A percentile compares a stretch with the other conserved stretches of the same genome.
Conservation (phyloP, 2,329 filamentous ascomycete genomes). For the Pseudogymnoascus sp. region DNA sequence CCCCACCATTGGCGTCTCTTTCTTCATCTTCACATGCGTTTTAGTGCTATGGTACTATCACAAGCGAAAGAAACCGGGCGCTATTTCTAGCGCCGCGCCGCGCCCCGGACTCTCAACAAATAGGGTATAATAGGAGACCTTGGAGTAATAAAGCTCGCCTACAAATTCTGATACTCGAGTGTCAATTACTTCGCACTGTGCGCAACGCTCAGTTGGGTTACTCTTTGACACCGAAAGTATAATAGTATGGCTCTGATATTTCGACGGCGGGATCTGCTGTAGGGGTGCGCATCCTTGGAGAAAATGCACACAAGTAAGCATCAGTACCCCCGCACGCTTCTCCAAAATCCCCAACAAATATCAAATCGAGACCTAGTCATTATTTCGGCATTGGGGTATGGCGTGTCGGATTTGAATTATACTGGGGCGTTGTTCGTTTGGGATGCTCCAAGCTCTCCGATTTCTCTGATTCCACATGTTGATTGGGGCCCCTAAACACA, state of each 20-base stretch:
- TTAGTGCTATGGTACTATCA: neutral
- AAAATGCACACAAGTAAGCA: neutral
- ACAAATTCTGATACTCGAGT: neutral
- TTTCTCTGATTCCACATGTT: neutral
- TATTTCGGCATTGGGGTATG: neutral
- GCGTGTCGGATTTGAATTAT: neutral
- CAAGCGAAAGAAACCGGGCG: neutral
- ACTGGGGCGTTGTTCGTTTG: neutral
- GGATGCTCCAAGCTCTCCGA: neutral
- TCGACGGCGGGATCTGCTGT: neutral
- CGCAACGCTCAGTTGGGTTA: neutral
- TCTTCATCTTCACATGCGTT: slow-evolving; percentile 1
- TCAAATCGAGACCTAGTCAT: neutral
- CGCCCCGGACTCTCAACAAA: neutral
- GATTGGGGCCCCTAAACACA: too few relatives aligned
- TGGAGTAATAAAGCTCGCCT: neutral
- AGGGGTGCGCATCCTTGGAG: neutral
- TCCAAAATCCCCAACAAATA: neutral
- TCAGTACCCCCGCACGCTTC: neutral
- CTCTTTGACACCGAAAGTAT: neutral
- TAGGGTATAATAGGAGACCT: neutral
- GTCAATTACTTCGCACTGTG: neutral
- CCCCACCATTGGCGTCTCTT: neutral
- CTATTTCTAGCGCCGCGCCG: neutral
- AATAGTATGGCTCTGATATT: neutral